Evolutionary conservation across 495 filamentous ascomycete genomes (phyloP), one percentile per base, ranked within the genome.

Genomic region (Tetracladium marchalianum): DNA sequence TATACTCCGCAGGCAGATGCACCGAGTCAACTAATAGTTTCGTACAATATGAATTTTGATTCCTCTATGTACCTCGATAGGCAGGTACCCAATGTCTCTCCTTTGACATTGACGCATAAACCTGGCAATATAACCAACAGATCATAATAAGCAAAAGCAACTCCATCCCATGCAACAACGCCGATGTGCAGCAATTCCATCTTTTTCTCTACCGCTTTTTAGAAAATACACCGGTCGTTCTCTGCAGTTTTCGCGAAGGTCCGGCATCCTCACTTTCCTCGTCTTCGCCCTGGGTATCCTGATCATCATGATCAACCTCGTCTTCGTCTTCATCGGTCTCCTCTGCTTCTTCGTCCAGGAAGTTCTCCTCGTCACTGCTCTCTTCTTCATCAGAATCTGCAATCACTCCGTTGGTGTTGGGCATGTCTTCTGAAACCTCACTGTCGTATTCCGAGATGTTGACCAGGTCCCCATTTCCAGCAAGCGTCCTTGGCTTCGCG

Each of bases 381-480:
- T 68, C 69, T 47, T 68, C 67, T 34, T 68, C 66, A 24, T 69
- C 66, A 32, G 65, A 65, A 41, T 64, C 62, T 33, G 62, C 61
- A 33, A 66, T 50, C 33, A 66, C 61, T 15, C 65, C 65, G 35
- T 66, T 60, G 5, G 42, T 60, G 39, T 55, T 55, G 41, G 55
- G 61, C 45, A 56, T 49, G 42, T 61, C 59, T 58, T 62, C 52
- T 38, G 57, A 61, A 31, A 48, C 39, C 46, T 54, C 62, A 41
- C 55, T 59, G 41, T 41, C 53, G 37, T 43, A 56, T 16, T 54
- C 53, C 7, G 44, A 46, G 3, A 45, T 39, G 32, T 59, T 53
- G 7, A 59, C 60, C 32, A 61, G 49, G 31, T 57, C 55, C 15
- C 59, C 59, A 50, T 65, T 60, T 17, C 55, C 51, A n/a, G 55